Evolutionary conservation across 2,329 filamentous ascomycete genomes (phyloP), one percentile per base, ranked within the genome.

Genomic region (Bipolaris cookei): DNA sequence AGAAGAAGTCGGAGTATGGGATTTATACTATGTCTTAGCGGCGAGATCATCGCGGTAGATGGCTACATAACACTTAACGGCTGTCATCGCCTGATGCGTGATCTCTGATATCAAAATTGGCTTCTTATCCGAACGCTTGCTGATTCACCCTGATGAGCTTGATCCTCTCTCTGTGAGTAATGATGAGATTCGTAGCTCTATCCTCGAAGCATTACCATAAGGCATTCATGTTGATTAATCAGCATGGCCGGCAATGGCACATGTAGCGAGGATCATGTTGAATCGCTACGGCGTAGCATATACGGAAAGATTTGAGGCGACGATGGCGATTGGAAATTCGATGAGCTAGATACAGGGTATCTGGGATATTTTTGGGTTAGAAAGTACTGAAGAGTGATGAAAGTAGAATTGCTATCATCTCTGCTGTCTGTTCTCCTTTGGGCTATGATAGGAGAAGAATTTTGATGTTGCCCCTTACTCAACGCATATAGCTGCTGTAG

Each of bases 31-130:
- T 56, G 45, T 20, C 23, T 51, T 13, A 25, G 30, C 8, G 35
- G 49, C 6, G 41, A 55, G 3, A 51, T 63, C 3, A 43, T 62
- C 2, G 59, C 50, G 1, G 10, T 54, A 1, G 39, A 59, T 16
- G 48, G 46, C 7, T n/a, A n/a, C 6, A 23, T 56, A 6, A 62
- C 30, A 3, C 41, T 1, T 1, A 38, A 39, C 7, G 50, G 52
- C 8, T 58, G 51, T 20, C n/a, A 28, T 6, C 14, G 34, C 8
- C n/a, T 60, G 1, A 30, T 59, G 6, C 14, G 46, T 7, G 21
- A 49, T 11, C 21, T 62, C 2, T 61, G 54, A 49, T 23, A 48
- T 46, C 25, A 45, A 45, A 11, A 60, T 44, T 4, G 25, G 20
- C 5, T 20, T 16, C 8, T 53, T 60, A 10, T 47, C 48, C 16